These are phyloP conservation scores for Aureococcus anophagefferens DNA, from an alignment of 108 stramenopile species.

Conservation along the genomic window DNA sequence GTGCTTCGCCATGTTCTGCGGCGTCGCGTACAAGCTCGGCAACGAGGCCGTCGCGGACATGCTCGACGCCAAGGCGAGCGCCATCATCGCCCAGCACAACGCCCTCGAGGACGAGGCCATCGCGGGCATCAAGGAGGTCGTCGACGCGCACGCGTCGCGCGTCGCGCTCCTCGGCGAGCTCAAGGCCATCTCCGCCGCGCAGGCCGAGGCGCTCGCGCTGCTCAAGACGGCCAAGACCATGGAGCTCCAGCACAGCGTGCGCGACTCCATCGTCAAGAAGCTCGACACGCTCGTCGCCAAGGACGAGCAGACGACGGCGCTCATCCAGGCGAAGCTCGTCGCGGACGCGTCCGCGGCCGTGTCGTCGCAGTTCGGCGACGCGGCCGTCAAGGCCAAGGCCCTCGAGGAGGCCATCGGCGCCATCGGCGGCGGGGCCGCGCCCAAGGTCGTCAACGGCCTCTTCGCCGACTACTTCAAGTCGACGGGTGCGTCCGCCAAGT, in stretches of 20 bases:
- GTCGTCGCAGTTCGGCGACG: background rate
- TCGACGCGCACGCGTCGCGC: slow-evolving; percentile 8
- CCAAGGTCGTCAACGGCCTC: background rate
- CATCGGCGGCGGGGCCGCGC: background rate
- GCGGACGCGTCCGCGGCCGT: background rate
- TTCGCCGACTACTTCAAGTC: background rate
- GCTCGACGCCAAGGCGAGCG: slow-evolving; percentile 11
- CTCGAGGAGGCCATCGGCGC: background rate
- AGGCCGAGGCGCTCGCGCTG: background rate
- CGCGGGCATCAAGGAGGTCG: slow-evolving; percentile 4
- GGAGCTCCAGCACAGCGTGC: background rate
- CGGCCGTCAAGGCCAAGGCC: background rate
- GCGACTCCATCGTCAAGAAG: background rate
- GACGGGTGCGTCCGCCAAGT: background rate
- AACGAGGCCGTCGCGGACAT: slow-evolving; percentile 9
- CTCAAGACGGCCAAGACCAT: background rate
- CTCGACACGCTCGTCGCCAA: background rate
- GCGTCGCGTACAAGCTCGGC: slow-evolving; percentile 6
- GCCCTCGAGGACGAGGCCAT: slow-evolving; percentile 10
- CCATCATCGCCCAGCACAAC: slow-evolving; percentile 15
- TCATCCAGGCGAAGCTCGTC: background rate
- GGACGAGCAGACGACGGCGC: background rate
- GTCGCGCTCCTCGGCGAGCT: slow-evolving; percentile 1
- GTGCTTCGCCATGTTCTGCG: slow-evolving; percentile 9
- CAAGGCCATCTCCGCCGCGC: background rate